These are phyloP conservation scores for Davidsoniella australis DNA, from an alignment of 2,329 filamentous ascomycete species.

Conservation along the genomic window DNA sequence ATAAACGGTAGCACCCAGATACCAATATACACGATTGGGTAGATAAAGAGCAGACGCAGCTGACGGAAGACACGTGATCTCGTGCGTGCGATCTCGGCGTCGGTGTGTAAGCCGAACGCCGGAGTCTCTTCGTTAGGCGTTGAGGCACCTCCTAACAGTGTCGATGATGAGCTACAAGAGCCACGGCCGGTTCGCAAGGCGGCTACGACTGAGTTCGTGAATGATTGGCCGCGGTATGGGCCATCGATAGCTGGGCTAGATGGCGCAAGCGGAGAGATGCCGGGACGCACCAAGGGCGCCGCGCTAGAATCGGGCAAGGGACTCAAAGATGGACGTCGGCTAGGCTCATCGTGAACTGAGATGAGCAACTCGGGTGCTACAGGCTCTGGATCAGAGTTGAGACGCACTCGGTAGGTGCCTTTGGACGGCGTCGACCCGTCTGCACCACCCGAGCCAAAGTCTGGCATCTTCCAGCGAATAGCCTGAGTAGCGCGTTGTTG, in stretches of 20 bases:
- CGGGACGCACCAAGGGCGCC: slow-evolving; percentile 6
- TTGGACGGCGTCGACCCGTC: not conserved
- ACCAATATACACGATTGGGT: slow-evolving; percentile 53
- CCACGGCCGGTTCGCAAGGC: slow-evolving; percentile 11
- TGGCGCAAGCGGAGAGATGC: slow-evolving; percentile 2
- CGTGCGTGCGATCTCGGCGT: slow-evolving; percentile 20
- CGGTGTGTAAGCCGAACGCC: slow-evolving; percentile 1
- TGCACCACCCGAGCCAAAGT: slow-evolving; percentile 1
- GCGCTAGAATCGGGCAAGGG: not conserved
- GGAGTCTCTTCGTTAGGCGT: slow-evolving; percentile 14
- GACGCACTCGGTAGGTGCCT: slow-evolving; percentile 3
- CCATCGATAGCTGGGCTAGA: slow-evolving; percentile 15
- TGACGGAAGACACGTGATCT: slow-evolving; percentile 47
- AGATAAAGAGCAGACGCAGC: slow-evolving; percentile 56
- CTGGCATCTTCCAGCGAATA: slow-evolving; percentile 10
- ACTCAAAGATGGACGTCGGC: not conserved
- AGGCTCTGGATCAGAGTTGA: slow-evolving; percentile 9
- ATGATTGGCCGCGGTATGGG: slow-evolving; percentile 16
- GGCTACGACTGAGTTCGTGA: not conserved
- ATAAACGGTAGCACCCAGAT: slow-evolving; percentile 60
- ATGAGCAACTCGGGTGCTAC: slow-evolving; percentile 9
- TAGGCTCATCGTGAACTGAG: not conserved
- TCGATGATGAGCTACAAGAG: slow-evolving; percentile 13
- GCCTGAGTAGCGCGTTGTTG: slow-evolving; percentile 1
- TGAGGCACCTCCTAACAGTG: slow-evolving; percentile 10